Percentiles rank a stretch among this genome's conserved stretches.
These are phyloP conservation scores for Nectriaceae sp. DNA, from an alignment of 2,329 filamentous ascomycete genomes.

Conservation along the genomic window DNA sequence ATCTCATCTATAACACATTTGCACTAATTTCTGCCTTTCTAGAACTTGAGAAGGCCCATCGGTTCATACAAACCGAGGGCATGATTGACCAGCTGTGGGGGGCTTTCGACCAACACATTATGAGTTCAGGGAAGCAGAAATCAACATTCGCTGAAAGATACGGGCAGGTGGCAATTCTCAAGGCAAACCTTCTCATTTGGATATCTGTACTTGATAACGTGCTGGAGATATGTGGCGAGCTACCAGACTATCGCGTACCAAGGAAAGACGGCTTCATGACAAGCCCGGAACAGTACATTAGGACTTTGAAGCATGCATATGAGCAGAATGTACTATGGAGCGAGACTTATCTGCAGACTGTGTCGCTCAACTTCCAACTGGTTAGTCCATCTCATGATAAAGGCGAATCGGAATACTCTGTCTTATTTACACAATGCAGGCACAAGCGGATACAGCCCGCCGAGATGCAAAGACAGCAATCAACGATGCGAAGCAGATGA, in stretches of 20 bases:
- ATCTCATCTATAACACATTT: conserved; percentile 5
- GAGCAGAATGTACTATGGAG: conserved; percentile 1
- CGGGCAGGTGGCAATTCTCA: neutral
- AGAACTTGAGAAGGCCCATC: conserved; percentile 2
- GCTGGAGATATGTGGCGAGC: neutral
- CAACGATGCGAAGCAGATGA: conserved; percentile 10
- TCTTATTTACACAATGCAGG: too few species aligned
- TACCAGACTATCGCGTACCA: neutral
- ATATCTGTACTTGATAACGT: neutral
- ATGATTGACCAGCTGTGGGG: neutral
- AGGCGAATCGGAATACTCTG: too few species aligned
- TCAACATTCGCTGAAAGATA: neutral
- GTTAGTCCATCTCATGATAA: too few species aligned
- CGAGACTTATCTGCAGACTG: conserved; percentile 3
- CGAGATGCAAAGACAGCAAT: too few species aligned
- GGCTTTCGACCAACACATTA: neutral
- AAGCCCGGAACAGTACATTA: conserved; percentile 3
- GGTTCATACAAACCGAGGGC: neutral
- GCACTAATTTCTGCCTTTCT: conserved; percentile 6
- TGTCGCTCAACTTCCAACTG: conserved; percentile 9
- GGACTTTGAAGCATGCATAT: neutral
- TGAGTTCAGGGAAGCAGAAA: neutral
- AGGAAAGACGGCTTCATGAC: conserved; percentile 1
- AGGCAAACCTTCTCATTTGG: neutral
- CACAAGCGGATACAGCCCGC: too few species aligned